Base-by-base conservation (phyloP, 768 basidiomycete species). In the Kwoniella heveanensis region DNA sequence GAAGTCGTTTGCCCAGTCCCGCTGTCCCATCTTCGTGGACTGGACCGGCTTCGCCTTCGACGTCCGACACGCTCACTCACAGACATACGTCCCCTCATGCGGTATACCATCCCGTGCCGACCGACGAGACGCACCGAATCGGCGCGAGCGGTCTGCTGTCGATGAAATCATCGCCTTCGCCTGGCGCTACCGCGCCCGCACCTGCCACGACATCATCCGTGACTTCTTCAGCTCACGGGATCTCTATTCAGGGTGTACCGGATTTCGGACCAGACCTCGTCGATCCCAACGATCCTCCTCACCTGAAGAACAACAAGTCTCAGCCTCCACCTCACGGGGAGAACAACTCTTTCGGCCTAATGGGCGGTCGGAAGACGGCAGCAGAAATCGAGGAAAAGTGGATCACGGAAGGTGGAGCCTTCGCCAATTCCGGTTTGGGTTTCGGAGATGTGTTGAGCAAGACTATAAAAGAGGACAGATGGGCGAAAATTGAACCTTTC, bases 91-190 rank as follows among this genome's bases (percentile, higher is more conserved):
- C 59, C 5, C 52, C 37, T 22, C 37, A 47, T 24, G 62, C 60
- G 21, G 48, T 61, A 0, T 90, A 87, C 74, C 90, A 86, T 70
- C 85, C 88, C 1, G 84, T 92, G 0, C 85, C 88, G 4, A 76
- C 77, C 2, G 88, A 92, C 70, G 86, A 87, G 1, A 91, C 90
- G 0, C 73, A 85, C 62, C 87, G 90, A 25, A 84, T 92, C 51
- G 92, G 91, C 1, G 90, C 90, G 64, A 86, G 83, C 63, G 85
- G 77, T 7, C 30, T 76, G 32, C 36, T 68, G 12, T 66, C 70
- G 60, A 25, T 69, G 51, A 30, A 36, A 52, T 15, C 73, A 39
- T 22, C 57, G 29, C 12, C 37, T 2, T 32, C 53, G 7, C 24
- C 26, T 53, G n/a, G n/a, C n/a, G n/a, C n/a, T n/a, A n/a, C n/a